phyloP scores from a whole-genome alignment of 1,139 yeast species.

The Magnusiomyces ingens region DNA sequence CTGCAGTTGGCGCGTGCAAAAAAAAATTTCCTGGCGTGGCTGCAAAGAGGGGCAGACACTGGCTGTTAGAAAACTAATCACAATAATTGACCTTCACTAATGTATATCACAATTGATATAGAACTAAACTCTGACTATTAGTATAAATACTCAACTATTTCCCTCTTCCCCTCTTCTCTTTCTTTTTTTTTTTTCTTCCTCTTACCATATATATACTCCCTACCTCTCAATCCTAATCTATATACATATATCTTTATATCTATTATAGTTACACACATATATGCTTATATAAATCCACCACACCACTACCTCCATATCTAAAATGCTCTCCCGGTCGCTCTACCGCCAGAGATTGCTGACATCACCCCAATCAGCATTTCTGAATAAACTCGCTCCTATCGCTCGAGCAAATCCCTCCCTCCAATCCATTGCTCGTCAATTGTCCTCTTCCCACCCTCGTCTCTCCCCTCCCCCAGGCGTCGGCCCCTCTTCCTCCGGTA shows the following conservation, averaged over 20 bases:
- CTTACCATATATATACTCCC: background rate
- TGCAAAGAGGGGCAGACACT: too few relatives aligned
- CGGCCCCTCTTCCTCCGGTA: conserved; percentile 1
- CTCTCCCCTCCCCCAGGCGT: background rate
- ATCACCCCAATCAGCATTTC: background rate
- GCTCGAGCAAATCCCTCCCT: background rate
- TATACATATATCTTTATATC: too few relatives aligned
- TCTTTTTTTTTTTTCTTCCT: background rate
- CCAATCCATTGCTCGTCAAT: background rate
- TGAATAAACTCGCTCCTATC: too few relatives aligned
- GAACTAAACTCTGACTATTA: too few relatives aligned
- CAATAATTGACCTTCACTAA: too few relatives aligned
- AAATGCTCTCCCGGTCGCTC: background rate
- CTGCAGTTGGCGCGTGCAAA: background rate
- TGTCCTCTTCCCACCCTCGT: background rate
- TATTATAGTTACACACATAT: too few relatives aligned
- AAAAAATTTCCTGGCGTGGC: too few relatives aligned
- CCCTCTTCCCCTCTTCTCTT: background rate
- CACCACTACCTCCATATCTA: background rate
- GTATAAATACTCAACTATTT: background rate
- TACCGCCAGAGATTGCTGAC: background rate
- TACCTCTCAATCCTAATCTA: background rate
- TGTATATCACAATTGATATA: too few relatives aligned
- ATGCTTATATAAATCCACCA: background rate
- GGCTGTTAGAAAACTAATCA: too few relatives aligned